Evolutionary conservation across 257 asterid genomes (phyloP), one percentile per base, ranked within the genome.

Genomic region (Primulina tabacum): DNA sequence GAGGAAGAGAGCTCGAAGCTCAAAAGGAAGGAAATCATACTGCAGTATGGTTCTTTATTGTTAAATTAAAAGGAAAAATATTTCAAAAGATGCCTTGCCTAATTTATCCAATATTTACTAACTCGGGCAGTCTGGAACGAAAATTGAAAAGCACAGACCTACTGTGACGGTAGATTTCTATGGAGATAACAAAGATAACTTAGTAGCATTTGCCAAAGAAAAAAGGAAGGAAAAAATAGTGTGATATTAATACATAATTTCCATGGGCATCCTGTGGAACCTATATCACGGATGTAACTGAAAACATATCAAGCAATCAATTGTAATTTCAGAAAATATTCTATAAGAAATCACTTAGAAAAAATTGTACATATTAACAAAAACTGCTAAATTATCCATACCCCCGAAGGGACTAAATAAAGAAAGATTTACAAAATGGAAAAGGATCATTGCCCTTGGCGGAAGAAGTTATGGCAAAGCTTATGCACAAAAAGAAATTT

Each of bases 31-130:
- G 11, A 37, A 73, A 37, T 33, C 16, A 52, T 34, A 28, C 0
- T 14, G 70, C 59, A 65, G 70, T 35, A 65, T n/a, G 29, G 38
- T 37, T 12, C 26, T 24, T 24, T 28, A 63, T 33, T 63, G 50
- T 63, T 26, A 7, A 63, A 40, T 32, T 32, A 40, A 26, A 65
- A 63, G 9, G 29, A n/a, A 26, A 37, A 65, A 29, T 29, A 26
- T 30, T 28, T 17, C 24, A 68, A 58, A 59, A 57, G 58, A 34
- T 21, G 29, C 10, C 57, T 37, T 38, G 43, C 65, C 38, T 69
- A 52, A 58, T 12, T 69, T 26, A 34, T 35, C 14, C 60, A 59
- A 38, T 2, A 68, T 30, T 9, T 33, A 40, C 57, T 11, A 57
- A 68, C 29, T 55, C 20, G 14, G 7, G 18, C 37, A 34, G 57